These are phyloP conservation scores for Lithohypha guttulata DNA, from an alignment of 2,329 filamentous ascomycete genomes.

Conservation along the genomic window DNA sequence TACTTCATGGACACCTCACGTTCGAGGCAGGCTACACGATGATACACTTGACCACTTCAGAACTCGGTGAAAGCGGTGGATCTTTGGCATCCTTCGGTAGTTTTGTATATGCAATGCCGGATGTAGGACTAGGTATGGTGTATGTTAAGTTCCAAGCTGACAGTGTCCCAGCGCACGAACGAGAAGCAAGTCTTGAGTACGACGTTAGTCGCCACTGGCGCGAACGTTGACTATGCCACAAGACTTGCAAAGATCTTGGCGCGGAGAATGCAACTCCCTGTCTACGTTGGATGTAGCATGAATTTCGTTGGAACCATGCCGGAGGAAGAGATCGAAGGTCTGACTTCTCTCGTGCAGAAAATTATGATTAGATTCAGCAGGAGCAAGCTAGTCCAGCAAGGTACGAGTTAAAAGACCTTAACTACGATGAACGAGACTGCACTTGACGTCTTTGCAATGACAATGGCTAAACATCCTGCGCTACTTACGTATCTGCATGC, in stretches of 20 bases:
- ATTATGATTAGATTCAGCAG: slow-evolving; percentile 33
- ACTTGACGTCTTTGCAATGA: no score
- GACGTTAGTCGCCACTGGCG: slow-evolving; percentile 62
- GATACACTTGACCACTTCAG: slow-evolving; percentile 47
- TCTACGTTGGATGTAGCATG: slow-evolving; percentile 86
- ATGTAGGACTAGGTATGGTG: slow-evolving; percentile 46
- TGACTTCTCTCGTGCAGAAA: slow-evolving; percentile 62
- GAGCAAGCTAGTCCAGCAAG: no score
- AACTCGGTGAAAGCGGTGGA: slow-evolving; percentile 32
- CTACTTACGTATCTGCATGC: no score
- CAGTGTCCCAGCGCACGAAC: slow-evolving; percentile 29
- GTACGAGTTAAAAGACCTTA: no score
- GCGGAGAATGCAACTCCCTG: slow-evolving; percentile 58
- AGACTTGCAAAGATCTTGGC: slow-evolving; percentile 74
- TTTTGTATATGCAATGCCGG: slow-evolving; percentile 86
- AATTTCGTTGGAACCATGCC: slow-evolving; percentile 69
- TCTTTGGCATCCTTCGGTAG: slow-evolving; percentile 58
- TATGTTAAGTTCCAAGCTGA: not conserved
- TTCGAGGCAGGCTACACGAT: slow-evolving; percentile 42
- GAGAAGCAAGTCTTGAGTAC: slow-evolving; percentile 51
- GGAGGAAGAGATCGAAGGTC: slow-evolving; percentile 89
- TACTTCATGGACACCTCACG: slow-evolving; percentile 49
- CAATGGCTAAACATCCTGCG: no score
- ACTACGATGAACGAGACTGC: no score
- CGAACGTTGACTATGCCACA: slow-evolving; percentile 75